phyloP scores from a whole-genome alignment of 2,329 filamentous ascomycete genomes.

The Pseudocercospora pini-densiflorae region DNA sequence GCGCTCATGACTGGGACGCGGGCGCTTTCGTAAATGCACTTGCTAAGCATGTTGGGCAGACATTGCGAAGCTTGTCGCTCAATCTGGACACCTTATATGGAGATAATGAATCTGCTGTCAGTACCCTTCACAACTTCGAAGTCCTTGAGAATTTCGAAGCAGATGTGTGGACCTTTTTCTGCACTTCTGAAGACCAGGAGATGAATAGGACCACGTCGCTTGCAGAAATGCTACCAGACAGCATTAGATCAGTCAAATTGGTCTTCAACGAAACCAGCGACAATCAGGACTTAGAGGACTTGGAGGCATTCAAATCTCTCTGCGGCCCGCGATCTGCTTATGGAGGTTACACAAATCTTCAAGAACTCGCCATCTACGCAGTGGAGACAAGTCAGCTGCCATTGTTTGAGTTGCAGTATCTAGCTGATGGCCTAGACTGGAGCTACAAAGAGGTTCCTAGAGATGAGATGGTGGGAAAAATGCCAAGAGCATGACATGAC shows the following conservation, averaged over 20 bases:
- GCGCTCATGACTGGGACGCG: conserved; percentile 14
- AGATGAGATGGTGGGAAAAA: not conserved
- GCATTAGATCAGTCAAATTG: not conserved
- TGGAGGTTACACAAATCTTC: not conserved
- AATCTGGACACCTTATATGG: conserved; percentile 8
- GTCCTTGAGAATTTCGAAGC: conserved; percentile 11
- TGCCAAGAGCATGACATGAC: not conserved
- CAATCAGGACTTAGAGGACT: not conserved
- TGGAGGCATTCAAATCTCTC: not conserved
- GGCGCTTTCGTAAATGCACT: conserved; percentile 14
- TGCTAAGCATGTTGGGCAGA: conserved; percentile 6
- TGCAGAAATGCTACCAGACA: not conserved
- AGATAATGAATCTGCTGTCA: conserved; percentile 10
- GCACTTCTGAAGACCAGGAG: not conserved
- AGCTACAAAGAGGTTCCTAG: not conserved
- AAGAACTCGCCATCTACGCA: not conserved
- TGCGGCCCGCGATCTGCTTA: not conserved
- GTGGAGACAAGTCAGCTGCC: not conserved
- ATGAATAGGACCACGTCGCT: not conserved
- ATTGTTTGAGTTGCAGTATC: not conserved
- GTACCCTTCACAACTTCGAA: conserved; percentile 11
- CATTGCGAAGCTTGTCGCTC: conserved; percentile 6
- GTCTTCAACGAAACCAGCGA: not conserved
- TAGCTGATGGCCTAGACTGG: not conserved
- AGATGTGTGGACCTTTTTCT: conserved; percentile 2